Percentiles rank a stretch among this genome's conserved stretches.
Conservation (phyloP, 768 basidiomycete species). For the Mycena sanguinolenta region DNA sequence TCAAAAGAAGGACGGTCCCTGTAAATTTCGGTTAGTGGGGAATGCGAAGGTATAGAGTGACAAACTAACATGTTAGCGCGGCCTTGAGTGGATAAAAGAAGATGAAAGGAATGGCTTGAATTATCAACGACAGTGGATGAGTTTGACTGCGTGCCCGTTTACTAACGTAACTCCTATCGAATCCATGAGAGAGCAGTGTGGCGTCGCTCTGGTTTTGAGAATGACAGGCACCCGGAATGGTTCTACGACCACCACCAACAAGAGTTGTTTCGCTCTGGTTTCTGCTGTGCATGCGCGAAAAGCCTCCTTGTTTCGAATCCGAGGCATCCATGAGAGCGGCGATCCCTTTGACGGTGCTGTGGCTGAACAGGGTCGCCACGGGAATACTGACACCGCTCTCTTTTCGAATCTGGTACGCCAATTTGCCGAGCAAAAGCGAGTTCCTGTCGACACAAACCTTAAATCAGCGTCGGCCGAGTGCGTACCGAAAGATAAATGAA, state of each 20-base stretch:
- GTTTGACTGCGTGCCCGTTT: conserved; percentile 42
- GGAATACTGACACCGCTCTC: conserved; percentile 51
- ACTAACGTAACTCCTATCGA: conserved; percentile 42
- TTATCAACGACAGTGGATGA: conserved; percentile 55
- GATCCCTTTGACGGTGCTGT: conserved; percentile 57
- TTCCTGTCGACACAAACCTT: conserved; percentile 37
- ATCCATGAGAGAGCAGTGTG: background rate
- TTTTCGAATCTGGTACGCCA: conserved; percentile 56
- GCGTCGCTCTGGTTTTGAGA: background rate
- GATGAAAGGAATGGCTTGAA: conserved; percentile 57
- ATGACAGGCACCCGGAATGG: too few relatives aligned
- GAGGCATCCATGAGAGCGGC: conserved; percentile 50
- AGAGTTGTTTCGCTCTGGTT: conserved; percentile 29
- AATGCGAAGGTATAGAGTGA: background rate
- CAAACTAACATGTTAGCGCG: conserved; percentile 50
- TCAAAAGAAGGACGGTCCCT: conserved; percentile 53
- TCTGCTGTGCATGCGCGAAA: background rate
- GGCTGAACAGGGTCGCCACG: conserved; percentile 56
- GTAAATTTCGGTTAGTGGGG: background rate
- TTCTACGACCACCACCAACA: too few relatives aligned
- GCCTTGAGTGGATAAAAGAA: conserved; percentile 61
- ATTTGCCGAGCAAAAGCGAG: conserved; percentile 59
- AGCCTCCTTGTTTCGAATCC: conserved; percentile 22
- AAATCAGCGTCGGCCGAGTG: background rate
- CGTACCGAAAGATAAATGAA: background rate